Conservation (phyloP, 768 basidiomycete genomes). For the Lactarius hatsudake region DNA sequence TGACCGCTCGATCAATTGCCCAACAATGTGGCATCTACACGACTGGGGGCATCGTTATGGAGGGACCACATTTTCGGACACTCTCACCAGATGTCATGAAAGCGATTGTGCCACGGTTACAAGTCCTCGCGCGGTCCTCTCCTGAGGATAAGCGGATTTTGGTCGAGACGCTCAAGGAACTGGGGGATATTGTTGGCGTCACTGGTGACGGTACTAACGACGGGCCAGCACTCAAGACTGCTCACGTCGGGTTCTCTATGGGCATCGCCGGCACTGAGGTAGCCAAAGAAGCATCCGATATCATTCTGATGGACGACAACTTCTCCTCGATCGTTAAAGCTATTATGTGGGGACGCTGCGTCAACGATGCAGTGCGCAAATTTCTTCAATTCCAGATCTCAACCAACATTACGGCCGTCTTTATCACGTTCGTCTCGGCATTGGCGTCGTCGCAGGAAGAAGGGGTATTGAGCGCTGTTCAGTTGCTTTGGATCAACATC, state of each 20-base stretch:
- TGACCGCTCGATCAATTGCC: constrained; percentile 95
- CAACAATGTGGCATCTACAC: constrained; percentile 95
- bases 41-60: constrained; percentile 94
- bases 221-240: constrained; percentile 92
- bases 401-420: constrained; percentile 92
- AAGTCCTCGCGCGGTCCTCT: constrained; percentile 95
- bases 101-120: constrained; percentile 85
- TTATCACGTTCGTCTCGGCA: constrained; percentile 90
- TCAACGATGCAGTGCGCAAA: constrained; percentile 96
- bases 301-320: constrained; percentile 97
- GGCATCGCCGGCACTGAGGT: constrained; percentile 96
- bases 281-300: constrained; percentile 98
- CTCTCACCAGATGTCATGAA: constrained; percentile 67
- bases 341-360: constrained; percentile 98
- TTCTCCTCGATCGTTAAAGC: constrained; percentile 95
- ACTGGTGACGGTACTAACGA: constrained; percentile 99
- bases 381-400: constrained; percentile 96
- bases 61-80: constrained; percentile 89
- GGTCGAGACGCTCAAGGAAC: constrained; percentile 79
- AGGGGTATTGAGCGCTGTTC: constrained; percentile 93
- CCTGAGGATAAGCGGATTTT: constrained; percentile 96
- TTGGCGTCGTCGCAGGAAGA: constrained; percentile 71
- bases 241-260: constrained; percentile 97
- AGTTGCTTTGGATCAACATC: constrained; percentile 97
- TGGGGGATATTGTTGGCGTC: constrained; percentile 91